phyloP scores from a whole-genome alignment of 1,284 basidiomycete genomes.

The Leccinum subfulvum region DNA sequence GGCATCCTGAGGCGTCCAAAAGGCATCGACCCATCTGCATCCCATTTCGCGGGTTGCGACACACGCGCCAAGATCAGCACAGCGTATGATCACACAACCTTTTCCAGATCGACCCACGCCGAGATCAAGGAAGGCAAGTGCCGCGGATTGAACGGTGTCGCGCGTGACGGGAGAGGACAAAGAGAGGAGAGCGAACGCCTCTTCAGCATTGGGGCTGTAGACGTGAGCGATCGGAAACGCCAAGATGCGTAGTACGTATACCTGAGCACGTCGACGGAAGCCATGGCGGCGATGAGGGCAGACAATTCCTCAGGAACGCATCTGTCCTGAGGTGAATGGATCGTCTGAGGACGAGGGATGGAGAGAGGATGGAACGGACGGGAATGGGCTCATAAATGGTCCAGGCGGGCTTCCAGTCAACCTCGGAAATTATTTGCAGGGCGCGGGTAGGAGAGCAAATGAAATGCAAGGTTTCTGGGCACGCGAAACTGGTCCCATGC shows the following conservation, averaged over 20 bases:
- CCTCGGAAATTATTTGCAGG: constrained; percentile 62
- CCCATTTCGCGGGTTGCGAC: constrained; percentile 44
- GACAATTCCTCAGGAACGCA: constrained; percentile 78
- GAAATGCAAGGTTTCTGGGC: constrained; percentile 59
- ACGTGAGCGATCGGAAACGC: constrained; percentile 7
- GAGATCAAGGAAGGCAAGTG: constrained; percentile 53
- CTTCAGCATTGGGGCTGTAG: constrained; percentile 73
- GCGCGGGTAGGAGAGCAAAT: constrained; percentile 67
- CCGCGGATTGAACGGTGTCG: constrained; percentile 59
- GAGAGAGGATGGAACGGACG: constrained; percentile 41
- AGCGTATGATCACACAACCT: constrained; percentile 72
- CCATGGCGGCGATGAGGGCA: constrained; percentile 60
- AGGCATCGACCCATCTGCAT: constrained; percentile 76
- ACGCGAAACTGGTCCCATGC: constrained; percentile 37
- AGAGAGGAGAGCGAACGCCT: constrained; percentile 66
- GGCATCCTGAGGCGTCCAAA: constrained; percentile 53
- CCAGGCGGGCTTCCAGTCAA: constrained; percentile 57
- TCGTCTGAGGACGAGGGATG: neutral
- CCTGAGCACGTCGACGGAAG: constrained; percentile 67
- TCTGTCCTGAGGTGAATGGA: constrained; percentile 51
- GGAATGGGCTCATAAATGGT: constrained; percentile 87
- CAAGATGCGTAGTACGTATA: constrained; percentile 25
- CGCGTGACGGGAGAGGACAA: constrained; percentile 39
- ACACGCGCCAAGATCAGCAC: constrained; percentile 77
- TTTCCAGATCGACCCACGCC: constrained; percentile 49